Evolutionary conservation across 768 basidiomycete species (phyloP).

Genomic region (Tulasnella sp.): DNA sequence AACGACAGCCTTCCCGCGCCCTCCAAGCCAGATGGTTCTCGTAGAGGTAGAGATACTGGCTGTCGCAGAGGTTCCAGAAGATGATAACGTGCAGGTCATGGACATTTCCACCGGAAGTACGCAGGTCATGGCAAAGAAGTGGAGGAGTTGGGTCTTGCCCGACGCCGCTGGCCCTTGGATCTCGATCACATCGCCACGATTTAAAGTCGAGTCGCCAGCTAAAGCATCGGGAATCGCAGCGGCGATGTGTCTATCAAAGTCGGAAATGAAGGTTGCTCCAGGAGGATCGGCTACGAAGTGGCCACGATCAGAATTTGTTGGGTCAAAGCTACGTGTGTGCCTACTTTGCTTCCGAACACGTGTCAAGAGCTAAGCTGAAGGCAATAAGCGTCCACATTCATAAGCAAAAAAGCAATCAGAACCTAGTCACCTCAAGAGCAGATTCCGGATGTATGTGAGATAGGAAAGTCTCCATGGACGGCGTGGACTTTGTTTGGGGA

Average conservation of each 20-base stretch:
- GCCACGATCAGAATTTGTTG: neutral
- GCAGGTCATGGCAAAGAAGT: slow-evolving; percentile 58
- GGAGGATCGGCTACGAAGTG: slow-evolving; percentile 29
- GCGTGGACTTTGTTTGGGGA: no score
- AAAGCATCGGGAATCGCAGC: slow-evolving; percentile 18
- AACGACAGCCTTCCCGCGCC: slow-evolving; percentile 62
- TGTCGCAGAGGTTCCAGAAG: neutral
- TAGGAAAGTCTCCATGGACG: neutral
- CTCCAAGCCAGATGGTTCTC: slow-evolving; percentile 43
- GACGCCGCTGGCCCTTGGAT: slow-evolving; percentile 70
- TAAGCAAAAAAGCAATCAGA: neutral
- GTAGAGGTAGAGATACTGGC: slow-evolving; percentile 33
- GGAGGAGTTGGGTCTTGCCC: slow-evolving; percentile 77
- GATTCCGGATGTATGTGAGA: neutral
- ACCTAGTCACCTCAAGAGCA: neutral
- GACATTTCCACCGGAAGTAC: slow-evolving; percentile 46
- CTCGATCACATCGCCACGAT: slow-evolving; percentile 64
- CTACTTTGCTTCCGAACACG: neutral
- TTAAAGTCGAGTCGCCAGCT: slow-evolving; percentile 37
- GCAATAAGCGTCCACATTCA: neutral
- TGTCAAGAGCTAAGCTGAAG: neutral
- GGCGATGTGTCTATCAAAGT: slow-evolving; percentile 33
- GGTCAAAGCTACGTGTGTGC: neutral
- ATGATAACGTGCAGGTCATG: slow-evolving; percentile 15
- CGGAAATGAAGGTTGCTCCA: slow-evolving; percentile 33